Evolutionary conservation across 1,139 yeast species (phyloP), one percentile per base, ranked within the genome.

Genomic region (Sugiyamaella neomexicana): DNA sequence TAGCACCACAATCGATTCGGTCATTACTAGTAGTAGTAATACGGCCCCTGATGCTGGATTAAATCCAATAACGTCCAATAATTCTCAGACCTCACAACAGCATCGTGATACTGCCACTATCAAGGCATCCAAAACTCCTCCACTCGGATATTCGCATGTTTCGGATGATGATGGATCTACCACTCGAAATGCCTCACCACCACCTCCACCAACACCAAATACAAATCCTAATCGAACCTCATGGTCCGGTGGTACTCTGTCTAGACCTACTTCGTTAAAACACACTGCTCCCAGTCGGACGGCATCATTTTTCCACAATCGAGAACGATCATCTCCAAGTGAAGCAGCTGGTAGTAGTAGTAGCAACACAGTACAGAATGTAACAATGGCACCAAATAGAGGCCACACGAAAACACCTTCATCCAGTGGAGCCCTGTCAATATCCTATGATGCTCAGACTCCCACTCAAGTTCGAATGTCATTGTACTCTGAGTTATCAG

Each of bases 401-500:
- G 46, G 32, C 7, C 46, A 31, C 20, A 17, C 54, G 16, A 46
- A 39, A 46, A 46, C 46, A 5, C 41, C 51, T 8, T 40, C 51
- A 2, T 32, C 54, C 17, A 17, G 17, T 44, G 48, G 48, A 10
- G 48, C 29, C 10, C 17, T 44, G 20, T 43, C 54, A 5, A 39
- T 37, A 38, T 17, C 34, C 10, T 34, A 34, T 34, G 15, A n/a
- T 13, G 16, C 38, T n/a, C 31, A 25, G 12, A 37, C 47, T n/a
- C 50, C 54, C 13, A 40, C 16, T 25, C 49, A 43, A 17, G 54
- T 55, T 12, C 50, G 64, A 16, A 55, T 56, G 2, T 62, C 65
- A 16, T 39, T 62, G 12, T 58, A 57, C 54, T 58, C 62, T 7
- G 55, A 53, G 31, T 41, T 52, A n/a, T 56, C 58, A 2, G 62